Evolutionary conservation across 148 eudicot species (phyloP), one percentile per base, ranked within the genome.

Genomic region (Amaranthus palmeri): DNA sequence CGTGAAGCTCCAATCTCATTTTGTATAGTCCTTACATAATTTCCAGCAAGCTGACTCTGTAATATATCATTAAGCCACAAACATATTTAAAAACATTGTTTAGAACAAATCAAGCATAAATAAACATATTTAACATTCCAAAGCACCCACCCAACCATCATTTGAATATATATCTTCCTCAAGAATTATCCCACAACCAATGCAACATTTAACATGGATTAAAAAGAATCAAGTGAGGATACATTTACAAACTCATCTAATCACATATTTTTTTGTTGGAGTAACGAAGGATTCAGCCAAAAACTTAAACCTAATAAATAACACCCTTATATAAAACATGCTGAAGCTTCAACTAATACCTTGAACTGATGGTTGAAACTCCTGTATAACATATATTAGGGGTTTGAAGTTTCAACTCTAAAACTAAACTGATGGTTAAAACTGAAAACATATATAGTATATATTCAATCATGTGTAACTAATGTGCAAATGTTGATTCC

Each of bases 121-220:
- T 9, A 4, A 78, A 46, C 43, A 25, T 56, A 53, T 41, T 4
- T 49, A 48, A 61, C n/a, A 25, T 25, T 25, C 1, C 36, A 25
- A 2, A 15, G 55, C 61, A 48, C 81, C 74, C 58, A 90, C 96
- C 86, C 83, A 87, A 18, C 96, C 90, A 3, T 88, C 96, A 6
- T 75, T 73, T 40, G 83, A 79, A 65, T 52, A 86, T 54, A 79
- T 68, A 70, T 86, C 84, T 71, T 88, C 78, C 44, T 67, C 82
- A 41, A 90, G 60, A 10, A 90, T 86, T 76, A 75, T 82, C 65
- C 96, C 96, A 75, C 96, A 90, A 5, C 1, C 1, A 56, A 76
- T 10, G 81, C 96, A 90, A 72, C 90, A 90, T 83, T 92, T 90
- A 77, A 55, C 43, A 56, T 73, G 8, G 77, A 73, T 54, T 25